A percentile compares a stretch with the other conserved stretches of the same genome.
Evolutionary conservation across 805 yeast genomes (phyloP).

Genomic region (Gaillardinia entomophila): DNA sequence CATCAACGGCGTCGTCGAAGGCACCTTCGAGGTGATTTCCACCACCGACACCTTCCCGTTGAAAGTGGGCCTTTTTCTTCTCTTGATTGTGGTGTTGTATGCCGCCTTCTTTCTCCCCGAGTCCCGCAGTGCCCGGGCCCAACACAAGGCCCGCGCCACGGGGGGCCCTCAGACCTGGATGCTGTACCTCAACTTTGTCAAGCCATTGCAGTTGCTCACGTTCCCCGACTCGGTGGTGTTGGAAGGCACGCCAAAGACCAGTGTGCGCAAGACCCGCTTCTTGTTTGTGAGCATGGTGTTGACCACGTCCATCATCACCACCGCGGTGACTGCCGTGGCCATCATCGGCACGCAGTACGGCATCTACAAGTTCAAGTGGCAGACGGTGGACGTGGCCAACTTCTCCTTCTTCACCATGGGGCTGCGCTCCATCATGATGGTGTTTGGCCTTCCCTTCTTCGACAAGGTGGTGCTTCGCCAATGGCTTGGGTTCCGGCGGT

Average conservation of each 20-base stretch:
- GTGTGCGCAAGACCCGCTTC: background rate
- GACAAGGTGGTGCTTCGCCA: slow-evolving; percentile 30
- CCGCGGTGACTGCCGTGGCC: slow-evolving; percentile 30
- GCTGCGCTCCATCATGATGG: slow-evolving; percentile 43
- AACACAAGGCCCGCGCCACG: slow-evolving; percentile 44
- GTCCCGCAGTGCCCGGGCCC: slow-evolving; percentile 53
- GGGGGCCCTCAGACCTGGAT: slow-evolving; percentile 16
- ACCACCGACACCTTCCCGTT: slow-evolving; percentile 14
- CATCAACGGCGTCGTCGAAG: background rate
- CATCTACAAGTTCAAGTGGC: slow-evolving; percentile 49
- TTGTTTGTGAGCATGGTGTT: background rate
- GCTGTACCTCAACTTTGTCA: slow-evolving; percentile 18
- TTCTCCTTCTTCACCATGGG: slow-evolving; percentile 47
- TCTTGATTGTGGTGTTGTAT: slow-evolving; percentile 26
- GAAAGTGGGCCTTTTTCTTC: slow-evolving; percentile 25
- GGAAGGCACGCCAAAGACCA: background rate
- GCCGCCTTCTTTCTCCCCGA: slow-evolving; percentile 45
- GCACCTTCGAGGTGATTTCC: background rate
- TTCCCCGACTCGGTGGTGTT: slow-evolving; percentile 34
- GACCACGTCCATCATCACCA: slow-evolving; percentile 12
- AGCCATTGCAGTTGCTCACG: slow-evolving; percentile 51
- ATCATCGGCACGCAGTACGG: slow-evolving; percentile 47
- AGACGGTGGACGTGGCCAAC: slow-evolving; percentile 48
- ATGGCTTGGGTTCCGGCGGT: slow-evolving; percentile 21
- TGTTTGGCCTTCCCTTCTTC: slow-evolving; percentile 47